Percentiles rank a stretch among this genome's conserved stretches.
Evolutionary conservation across 1,284 basidiomycete species (phyloP).

Genomic region (Ceratobasidium sp.): DNA sequence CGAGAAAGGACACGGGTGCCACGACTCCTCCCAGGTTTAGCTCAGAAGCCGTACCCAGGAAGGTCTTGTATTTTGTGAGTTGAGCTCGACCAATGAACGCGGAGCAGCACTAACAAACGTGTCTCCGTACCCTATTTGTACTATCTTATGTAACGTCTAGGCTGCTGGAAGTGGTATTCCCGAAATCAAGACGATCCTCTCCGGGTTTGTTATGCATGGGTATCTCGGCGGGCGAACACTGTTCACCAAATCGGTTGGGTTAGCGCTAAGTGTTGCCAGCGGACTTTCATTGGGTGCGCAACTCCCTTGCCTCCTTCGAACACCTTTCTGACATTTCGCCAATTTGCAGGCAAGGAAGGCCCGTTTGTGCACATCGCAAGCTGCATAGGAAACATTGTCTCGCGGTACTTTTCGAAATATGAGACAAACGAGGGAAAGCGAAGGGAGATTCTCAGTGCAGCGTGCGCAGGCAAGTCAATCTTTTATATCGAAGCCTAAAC

Average conservation of each 20-base stretch:
- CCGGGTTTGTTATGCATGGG: conserved; percentile 98
- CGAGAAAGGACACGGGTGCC: conserved; percentile 49
- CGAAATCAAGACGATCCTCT: conserved; percentile 96
- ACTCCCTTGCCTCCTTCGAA: neutral
- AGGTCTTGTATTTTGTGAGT: conserved; percentile 82
- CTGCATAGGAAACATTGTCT: conserved; percentile 95
- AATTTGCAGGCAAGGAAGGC: conserved; percentile 80
- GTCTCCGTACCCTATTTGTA: conserved; percentile 43
- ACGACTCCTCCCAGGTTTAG: conserved; percentile 56
- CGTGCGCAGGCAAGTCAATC: conserved; percentile 72
- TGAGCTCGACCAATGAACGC: conserved; percentile 34
- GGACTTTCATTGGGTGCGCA: conserved; percentile 82
- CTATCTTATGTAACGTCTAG: conserved; percentile 57
- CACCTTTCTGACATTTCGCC: conserved; percentile 46
- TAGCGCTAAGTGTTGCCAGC: conserved; percentile 91
- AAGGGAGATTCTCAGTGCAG: conserved; percentile 91
- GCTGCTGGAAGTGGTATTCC: conserved; percentile 97
- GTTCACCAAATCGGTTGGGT: conserved; percentile 90
- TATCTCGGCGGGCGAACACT: conserved; percentile 93
- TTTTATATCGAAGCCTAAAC: conserved; percentile 53
- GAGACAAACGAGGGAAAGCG: conserved; percentile 96
- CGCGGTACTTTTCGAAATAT: conserved; percentile 87
- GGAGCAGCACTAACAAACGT: conserved; percentile 7
- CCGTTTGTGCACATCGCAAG: conserved; percentile 97
- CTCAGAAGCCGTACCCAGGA: conserved; percentile 59